Conservation (phyloP, 2,329 filamentous ascomycete genomes). For the Ophiocordyceps polyrhachis-furcata region DNA sequence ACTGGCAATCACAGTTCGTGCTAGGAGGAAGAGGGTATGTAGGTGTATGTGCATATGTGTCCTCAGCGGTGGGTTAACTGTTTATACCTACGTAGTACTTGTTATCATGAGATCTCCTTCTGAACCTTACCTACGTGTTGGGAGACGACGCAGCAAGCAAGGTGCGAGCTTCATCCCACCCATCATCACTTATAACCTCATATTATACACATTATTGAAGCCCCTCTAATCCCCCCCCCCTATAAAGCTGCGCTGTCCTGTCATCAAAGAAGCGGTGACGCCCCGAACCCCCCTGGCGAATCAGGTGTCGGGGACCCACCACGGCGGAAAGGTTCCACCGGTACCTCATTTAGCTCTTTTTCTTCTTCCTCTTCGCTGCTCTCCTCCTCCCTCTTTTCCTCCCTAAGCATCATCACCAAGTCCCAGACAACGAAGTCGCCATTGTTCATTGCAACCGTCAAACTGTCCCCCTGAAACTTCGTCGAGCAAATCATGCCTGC, state of each 20-base stretch:
- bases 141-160: too few species aligned
- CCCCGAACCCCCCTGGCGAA: slow-evolving; percentile 3
- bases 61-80: too few species aligned
- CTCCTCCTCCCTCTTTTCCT: slow-evolving; percentile 4
- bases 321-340: slow-evolving; percentile 4
- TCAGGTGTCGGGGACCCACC: slow-evolving; percentile 7
- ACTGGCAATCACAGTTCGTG: too few species aligned
- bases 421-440: slow-evolving; percentile 3
- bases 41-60: too few species aligned
- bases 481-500: slow-evolving; percentile 55
- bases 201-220: background rate
- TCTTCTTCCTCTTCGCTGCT: slow-evolving; percentile 2
- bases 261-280: slow-evolving; percentile 4
- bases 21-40: too few species aligned
- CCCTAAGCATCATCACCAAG: background rate
- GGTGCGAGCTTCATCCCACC: too few species aligned
- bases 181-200: too few species aligned
- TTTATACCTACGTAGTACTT: too few species aligned
- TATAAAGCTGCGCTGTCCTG: background rate
- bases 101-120: too few species aligned
- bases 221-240: background rate
- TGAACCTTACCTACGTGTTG: too few species aligned
- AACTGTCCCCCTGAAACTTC: slow-evolving; percentile 33
- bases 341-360: slow-evolving; percentile 2
- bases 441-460: slow-evolving; percentile 13